Conservation (phyloP, 2,329 filamentous ascomycete genomes). For the Delphinella strobiligena region DNA sequence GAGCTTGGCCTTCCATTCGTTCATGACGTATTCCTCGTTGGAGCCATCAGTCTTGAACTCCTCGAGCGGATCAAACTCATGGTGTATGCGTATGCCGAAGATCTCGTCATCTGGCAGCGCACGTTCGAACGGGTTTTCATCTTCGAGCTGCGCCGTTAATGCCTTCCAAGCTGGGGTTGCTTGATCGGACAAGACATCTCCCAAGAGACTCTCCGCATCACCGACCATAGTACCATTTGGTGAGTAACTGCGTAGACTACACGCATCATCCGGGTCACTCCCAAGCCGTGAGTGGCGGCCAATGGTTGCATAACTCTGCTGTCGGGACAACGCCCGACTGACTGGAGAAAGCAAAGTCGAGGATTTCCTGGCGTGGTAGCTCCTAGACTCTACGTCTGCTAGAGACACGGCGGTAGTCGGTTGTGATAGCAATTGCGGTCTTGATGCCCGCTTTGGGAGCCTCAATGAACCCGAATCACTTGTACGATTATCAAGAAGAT, state of each 20-base stretch:
- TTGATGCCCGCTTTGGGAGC: constrained; percentile 21
- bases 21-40: constrained; percentile 48
- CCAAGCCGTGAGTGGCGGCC: constrained; percentile 32
- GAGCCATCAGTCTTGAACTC: constrained; percentile 41
- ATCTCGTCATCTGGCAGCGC: constrained; percentile 32
- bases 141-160: constrained; percentile 49
- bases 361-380: constrained; percentile 45
- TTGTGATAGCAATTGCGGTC: constrained; percentile 41
- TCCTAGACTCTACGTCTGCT: constrained; percentile 66
- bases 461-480: constrained; percentile 19
- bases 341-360: constrained; percentile 15
- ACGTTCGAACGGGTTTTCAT: constrained; percentile 49
- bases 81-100: constrained; percentile 53
- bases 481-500: constrained; percentile 17
- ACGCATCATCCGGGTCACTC: constrained; percentile 50
- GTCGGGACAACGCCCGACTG: constrained; percentile 24
- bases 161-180: constrained; percentile 58
- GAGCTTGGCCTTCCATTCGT: constrained; percentile 77
- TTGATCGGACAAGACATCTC: constrained; percentile 52
- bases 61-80: constrained; percentile 68
- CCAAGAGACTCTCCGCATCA: constrained; percentile 73
- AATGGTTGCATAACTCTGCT: constrained; percentile 25
- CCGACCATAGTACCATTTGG: constrained; percentile 51
- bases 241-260: constrained; percentile 55
- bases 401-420: constrained; percentile 79